Base-by-base conservation (phyloP, 306 rosid species). In the Fragaria vesca region DNA sequence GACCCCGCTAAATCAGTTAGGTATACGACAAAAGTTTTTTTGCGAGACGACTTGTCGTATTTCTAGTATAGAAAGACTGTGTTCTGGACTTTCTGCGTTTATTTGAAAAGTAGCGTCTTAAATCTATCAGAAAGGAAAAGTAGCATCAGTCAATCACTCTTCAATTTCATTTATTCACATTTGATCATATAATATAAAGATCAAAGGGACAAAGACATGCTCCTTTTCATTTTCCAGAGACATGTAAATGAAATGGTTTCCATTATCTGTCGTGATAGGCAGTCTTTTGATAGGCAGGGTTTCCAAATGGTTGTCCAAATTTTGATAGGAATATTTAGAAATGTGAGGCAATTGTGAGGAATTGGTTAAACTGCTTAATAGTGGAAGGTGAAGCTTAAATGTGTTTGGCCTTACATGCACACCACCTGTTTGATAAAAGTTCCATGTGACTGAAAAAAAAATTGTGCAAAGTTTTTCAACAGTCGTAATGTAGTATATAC, bases 21-120 rank as follows among this genome's bases (percentile, higher is more conserved):
- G 28, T 12, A 1, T 30, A 30, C 68, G 68, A 62, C 68, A 62
- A 20, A 30, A 62, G 8, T 62, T 62, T 12, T 60, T 42, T 1
- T 4, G 9, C n/a, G 20, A 60, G 60, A 60, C 69, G 78, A 45
- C 78, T 2, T 60, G 69, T 74, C 69, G 69, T 73, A 17, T 57
- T 57, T 26, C 8, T 8, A 40, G 50, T 26, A 10, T 8, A 57
- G 10, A 54, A 36, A 46, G 50, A 11, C 4, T 3, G 18, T 1
- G 26, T 18, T 18, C 0, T 36, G 47, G 13, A 12, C 50, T 46
- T 46, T 46, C 50, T 38, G 17, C 15, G 2, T 34, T 52, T 30
- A 24, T 20, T 72, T 51, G 76, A 36, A 8, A 24, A 34, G 18
- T 50, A 51, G 36, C 6, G 4, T 61, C 34, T 21, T 57, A 57